Evolutionary conservation across 805 yeast species (phyloP).

Genomic region (Brettanomyces sp.): DNA sequence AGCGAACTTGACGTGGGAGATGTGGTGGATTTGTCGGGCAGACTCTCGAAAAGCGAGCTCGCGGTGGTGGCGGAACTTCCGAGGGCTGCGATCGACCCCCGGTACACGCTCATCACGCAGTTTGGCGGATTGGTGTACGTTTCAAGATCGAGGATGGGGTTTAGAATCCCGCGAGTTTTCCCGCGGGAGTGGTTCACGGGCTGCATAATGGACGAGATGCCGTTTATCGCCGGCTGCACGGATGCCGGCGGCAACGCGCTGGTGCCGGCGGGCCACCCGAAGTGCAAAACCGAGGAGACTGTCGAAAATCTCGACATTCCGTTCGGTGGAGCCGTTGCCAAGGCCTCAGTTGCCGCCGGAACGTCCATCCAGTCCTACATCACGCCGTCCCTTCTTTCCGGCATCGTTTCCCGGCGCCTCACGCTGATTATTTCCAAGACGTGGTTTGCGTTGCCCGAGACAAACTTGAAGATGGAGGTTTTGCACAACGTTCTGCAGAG

Average conservation of each 20-base stretch:
- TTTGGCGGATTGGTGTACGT: slow-evolving; percentile 49
- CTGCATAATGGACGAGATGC: slow-evolving; percentile 21
- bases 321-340: slow-evolving; percentile 21
- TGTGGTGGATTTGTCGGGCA: slow-evolving; percentile 42
- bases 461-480: slow-evolving; percentile 26
- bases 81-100: slow-evolving; percentile 33
- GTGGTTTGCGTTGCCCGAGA: slow-evolving; percentile 24
- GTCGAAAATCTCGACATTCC: slow-evolving; percentile 16
- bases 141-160: slow-evolving; percentile 32
- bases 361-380: slow-evolving; percentile 17
- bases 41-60: slow-evolving; percentile 33
- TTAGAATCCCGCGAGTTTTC: slow-evolving; percentile 47
- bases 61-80: slow-evolving; percentile 52
- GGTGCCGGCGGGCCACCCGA: slow-evolving; percentile 25
- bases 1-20: slow-evolving; percentile 45
- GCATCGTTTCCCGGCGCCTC: slow-evolving; percentile 20
- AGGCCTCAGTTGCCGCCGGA: slow-evolving; percentile 7
- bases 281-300: slow-evolving; percentile 23
- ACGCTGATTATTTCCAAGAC: slow-evolving; percentile 18
- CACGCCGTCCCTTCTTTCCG: slow-evolving; percentile 23
- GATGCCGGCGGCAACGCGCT: slow-evolving; percentile 6
- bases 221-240: slow-evolving; percentile 7
- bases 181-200: slow-evolving; percentile 28
- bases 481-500: slow-evolving; percentile 26
- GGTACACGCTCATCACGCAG: slow-evolving; percentile 47